Evolutionary conservation across 1,139 yeast genomes (phyloP).

Genomic region (Pichia terricola): DNA sequence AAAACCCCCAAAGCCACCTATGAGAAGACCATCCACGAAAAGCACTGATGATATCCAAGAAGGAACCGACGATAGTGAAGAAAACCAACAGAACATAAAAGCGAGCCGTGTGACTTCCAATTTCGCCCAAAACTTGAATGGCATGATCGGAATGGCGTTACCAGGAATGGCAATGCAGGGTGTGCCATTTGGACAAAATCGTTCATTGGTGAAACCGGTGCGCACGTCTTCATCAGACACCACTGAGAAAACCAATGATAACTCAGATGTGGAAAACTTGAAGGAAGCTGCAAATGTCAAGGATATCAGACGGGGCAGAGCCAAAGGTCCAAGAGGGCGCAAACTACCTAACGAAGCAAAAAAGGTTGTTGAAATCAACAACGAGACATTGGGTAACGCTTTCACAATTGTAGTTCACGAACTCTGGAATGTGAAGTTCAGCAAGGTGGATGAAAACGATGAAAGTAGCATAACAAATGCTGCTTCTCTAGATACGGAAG

Average conservation of each 20-base stretch:
- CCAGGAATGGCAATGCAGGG: slow-evolving; percentile 63
- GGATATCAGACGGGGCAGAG: slow-evolving; percentile 42
- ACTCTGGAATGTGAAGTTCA: slow-evolving; percentile 28
- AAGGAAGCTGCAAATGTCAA: slow-evolving; percentile 9
- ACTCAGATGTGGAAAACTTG: slow-evolving; percentile 2
- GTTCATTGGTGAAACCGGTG: too few species aligned
- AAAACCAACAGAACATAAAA: slow-evolving; percentile 8
- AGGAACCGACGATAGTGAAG: background rate
- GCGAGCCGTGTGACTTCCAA: slow-evolving; percentile 25
- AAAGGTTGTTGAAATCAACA: slow-evolving; percentile 36
- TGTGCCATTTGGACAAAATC: slow-evolving; percentile 27
- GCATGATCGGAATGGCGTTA: slow-evolving; percentile 49
- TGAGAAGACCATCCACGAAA: slow-evolving; percentile 7
- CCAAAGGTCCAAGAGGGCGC: slow-evolving; percentile 72
- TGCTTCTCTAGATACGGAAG: background rate
- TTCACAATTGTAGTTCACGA: slow-evolving; percentile 29
- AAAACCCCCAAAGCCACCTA: slow-evolving; percentile 10
- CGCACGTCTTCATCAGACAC: slow-evolving; percentile 2
- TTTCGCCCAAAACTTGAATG: slow-evolving; percentile 48
- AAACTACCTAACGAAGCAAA: slow-evolving; percentile 57
- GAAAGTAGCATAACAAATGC: background rate
- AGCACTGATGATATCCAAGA: background rate
- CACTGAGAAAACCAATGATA: slow-evolving; percentile 8
- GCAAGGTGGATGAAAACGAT: background rate
- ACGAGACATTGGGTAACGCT: slow-evolving; percentile 22